A percentile compares a stretch with the other conserved stretches of the same genome.
Conservation (phyloP, 2,329 filamentous ascomycete genomes). For the Lasiodiplodia gonubiensis region DNA sequence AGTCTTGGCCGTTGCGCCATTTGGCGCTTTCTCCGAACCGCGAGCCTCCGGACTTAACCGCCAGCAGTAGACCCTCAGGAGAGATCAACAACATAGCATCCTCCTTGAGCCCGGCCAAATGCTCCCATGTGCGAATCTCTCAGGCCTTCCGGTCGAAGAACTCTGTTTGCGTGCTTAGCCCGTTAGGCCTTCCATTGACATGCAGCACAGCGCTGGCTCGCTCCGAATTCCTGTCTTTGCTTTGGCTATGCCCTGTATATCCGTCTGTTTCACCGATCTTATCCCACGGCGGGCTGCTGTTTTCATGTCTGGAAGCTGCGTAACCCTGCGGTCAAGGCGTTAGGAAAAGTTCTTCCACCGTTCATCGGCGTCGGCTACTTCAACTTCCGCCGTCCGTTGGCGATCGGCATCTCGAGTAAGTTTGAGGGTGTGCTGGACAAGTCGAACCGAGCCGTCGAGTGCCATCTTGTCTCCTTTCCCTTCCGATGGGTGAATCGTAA, state of each 20-base stretch:
- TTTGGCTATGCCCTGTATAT: no score
- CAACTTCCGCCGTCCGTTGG: background rate
- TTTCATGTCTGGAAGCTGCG: constrained; percentile 5
- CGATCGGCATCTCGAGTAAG: background rate
- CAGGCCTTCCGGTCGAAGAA: background rate
- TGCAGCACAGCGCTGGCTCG: constrained; percentile 17
- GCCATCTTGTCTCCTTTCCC: no score
- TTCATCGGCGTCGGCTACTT: background rate
- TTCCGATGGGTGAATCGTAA: background rate
- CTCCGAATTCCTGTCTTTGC: constrained; percentile 3
- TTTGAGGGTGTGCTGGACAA: background rate
- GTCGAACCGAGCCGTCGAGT: constrained; percentile 7
- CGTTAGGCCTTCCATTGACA: constrained; percentile 12
- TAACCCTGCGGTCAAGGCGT: background rate
- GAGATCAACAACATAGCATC: constrained; percentile 13
- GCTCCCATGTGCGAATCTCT: background rate
- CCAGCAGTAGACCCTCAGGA: background rate
- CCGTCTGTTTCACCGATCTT: background rate
- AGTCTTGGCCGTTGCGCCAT: constrained; percentile 15
- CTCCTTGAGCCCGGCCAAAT: background rate
- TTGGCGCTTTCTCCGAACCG: constrained; percentile 2
- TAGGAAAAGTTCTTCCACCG: constrained; percentile 1
- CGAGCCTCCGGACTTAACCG: background rate
- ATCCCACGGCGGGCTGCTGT: background rate
- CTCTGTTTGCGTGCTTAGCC: constrained; percentile 1